These are phyloP conservation scores for Suillus subluteus DNA, from an alignment of 768 basidiomycete genomes.

Conservation along the genomic window DNA sequence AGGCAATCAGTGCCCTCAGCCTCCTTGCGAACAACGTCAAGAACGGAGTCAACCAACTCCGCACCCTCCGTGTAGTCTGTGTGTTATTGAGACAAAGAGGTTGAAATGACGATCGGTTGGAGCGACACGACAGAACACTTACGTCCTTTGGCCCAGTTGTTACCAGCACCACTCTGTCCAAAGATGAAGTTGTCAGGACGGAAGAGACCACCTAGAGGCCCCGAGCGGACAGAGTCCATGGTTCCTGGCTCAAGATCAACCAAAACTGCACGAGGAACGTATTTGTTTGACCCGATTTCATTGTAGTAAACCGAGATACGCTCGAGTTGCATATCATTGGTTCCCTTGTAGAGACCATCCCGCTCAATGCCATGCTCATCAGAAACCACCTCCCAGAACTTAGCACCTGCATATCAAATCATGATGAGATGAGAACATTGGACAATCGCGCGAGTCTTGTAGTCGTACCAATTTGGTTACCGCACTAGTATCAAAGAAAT, in stretches of 20 bases:
- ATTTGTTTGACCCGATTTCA: slow-evolving; percentile 93
- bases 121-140: slow-evolving; percentile 41
- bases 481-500: slow-evolving; percentile 63
- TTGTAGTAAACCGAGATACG: slow-evolving; percentile 99
- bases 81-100: neutral
- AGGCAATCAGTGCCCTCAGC: slow-evolving; percentile 97
- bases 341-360: slow-evolving; percentile 94
- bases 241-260: slow-evolving; percentile 98
- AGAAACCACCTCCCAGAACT: slow-evolving; percentile 97
- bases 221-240: slow-evolving; percentile 91
- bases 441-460: slow-evolving; percentile 20
- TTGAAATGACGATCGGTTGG: neutral
- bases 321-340: slow-evolving; percentile 93
- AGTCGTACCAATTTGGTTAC: slow-evolving; percentile 95
- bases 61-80: slow-evolving; percentile 91
- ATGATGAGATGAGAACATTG: slow-evolving; percentile 22
- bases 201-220: slow-evolving; percentile 90
- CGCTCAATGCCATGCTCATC: slow-evolving; percentile 97
- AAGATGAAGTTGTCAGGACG: slow-evolving; percentile 99
- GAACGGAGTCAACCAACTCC: slow-evolving; percentile 96
- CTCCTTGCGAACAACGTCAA: slow-evolving; percentile 99
- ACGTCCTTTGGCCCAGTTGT: slow-evolving; percentile 99
- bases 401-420: slow-evolving; percentile 63
- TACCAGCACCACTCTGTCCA: slow-evolving; percentile 97
- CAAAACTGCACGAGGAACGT: slow-evolving; percentile 97